A percentile compares a stretch with the other conserved stretches of the same genome.
Conservation (phyloP, 108 stramenopile genomes). For the Skeletonema marinoi region DNA sequence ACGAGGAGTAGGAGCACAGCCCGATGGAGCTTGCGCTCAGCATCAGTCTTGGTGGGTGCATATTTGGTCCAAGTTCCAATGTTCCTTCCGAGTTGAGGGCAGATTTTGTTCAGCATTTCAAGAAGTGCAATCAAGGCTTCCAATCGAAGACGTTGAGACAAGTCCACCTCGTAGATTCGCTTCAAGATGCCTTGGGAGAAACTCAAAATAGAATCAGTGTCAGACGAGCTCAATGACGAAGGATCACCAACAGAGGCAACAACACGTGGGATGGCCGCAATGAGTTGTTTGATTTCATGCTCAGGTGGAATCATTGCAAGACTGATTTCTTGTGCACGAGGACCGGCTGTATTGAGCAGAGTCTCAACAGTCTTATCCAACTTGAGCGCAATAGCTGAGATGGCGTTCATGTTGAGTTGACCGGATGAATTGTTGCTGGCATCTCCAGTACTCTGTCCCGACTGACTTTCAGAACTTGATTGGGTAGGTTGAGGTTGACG, state of each 20-base stretch:
- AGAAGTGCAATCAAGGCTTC: slow-evolving; percentile 89
- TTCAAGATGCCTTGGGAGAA: slow-evolving; percentile 97
- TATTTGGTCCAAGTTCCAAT: slow-evolving; percentile 93
- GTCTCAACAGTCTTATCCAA: slow-evolving; percentile 77
- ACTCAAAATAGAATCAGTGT: slow-evolving; percentile 87
- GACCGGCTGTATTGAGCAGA: slow-evolving; percentile 76
- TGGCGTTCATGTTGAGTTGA: slow-evolving; percentile 65
- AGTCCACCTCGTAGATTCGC: slow-evolving; percentile 91
- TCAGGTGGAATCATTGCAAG: slow-evolving; percentile 88
- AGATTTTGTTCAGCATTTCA: slow-evolving; percentile 82
- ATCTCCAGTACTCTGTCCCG: slow-evolving; percentile 3
- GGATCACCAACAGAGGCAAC: slow-evolving; percentile 61
- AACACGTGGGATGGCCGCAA: slow-evolving; percentile 86
- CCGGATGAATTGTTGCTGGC: slow-evolving; percentile 36
- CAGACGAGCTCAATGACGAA: slow-evolving; percentile 51
- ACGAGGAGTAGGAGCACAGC: slow-evolving; percentile 90
- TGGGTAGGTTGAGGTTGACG: slow-evolving; percentile 71
- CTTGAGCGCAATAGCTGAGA: slow-evolving; percentile 74
- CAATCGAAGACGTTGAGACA: slow-evolving; percentile 84
- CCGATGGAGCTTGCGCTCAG: slow-evolving; percentile 89
- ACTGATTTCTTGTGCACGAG: slow-evolving; percentile 85
- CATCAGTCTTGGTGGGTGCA: slow-evolving; percentile 87
- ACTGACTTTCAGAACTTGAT: slow-evolving; percentile 17
- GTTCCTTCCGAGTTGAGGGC: slow-evolving; percentile 86
- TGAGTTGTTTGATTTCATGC: slow-evolving; percentile 89